These are phyloP conservation scores for Begonia peltatifolia DNA, from an alignment of 306 rosid genomes.

Conservation along the genomic window DNA sequence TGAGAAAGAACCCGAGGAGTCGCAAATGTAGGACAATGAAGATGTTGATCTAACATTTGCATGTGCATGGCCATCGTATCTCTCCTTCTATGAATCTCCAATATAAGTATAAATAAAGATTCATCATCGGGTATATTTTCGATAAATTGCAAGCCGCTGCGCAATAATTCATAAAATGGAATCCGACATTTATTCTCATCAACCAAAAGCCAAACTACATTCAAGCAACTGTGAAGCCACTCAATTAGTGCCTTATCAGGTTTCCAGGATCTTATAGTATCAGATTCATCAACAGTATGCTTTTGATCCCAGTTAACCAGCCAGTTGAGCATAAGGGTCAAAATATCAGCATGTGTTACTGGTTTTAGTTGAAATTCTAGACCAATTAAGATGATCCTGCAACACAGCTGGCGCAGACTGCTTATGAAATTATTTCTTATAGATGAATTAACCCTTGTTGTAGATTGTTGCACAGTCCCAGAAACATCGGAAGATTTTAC, in stretches of 20 bases:
- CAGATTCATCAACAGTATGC: constrained; percentile 53
- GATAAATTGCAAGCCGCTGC: constrained; percentile 82
- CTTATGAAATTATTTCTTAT: constrained; percentile 68
- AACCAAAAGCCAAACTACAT: constrained; percentile 95
- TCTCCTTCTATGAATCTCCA: constrained; percentile 93
- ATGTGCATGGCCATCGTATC: constrained; percentile 99
- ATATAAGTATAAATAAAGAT: constrained; percentile 79
- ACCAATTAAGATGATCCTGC: constrained; percentile 86
- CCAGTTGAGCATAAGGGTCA: constrained; percentile 88
- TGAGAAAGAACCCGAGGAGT: constrained; percentile 65
- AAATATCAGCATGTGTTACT: constrained; percentile 62
- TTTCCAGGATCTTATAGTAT: constrained; percentile 46
- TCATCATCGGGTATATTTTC: constrained; percentile 92
- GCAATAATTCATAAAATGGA: constrained; percentile 88
- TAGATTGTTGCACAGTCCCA: constrained; percentile 39
- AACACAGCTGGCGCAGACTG: constrained; percentile 94
- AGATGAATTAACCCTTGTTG: constrained; percentile 34
- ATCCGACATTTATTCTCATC: constrained; percentile 87
- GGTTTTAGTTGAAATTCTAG: constrained; percentile 72
- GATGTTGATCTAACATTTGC: constrained; percentile 99
- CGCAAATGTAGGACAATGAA: constrained; percentile 95
- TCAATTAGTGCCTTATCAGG: constrained; percentile 75
- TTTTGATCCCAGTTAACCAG: constrained; percentile 93
- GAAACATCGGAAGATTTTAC: constrained; percentile 69
- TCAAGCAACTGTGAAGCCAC: constrained; percentile 96